Evolutionary conservation across 768 basidiomycete species (phyloP), one percentile per base, ranked within the genome.

Genomic region (Rhodotorula sphaerocarpa): DNA sequence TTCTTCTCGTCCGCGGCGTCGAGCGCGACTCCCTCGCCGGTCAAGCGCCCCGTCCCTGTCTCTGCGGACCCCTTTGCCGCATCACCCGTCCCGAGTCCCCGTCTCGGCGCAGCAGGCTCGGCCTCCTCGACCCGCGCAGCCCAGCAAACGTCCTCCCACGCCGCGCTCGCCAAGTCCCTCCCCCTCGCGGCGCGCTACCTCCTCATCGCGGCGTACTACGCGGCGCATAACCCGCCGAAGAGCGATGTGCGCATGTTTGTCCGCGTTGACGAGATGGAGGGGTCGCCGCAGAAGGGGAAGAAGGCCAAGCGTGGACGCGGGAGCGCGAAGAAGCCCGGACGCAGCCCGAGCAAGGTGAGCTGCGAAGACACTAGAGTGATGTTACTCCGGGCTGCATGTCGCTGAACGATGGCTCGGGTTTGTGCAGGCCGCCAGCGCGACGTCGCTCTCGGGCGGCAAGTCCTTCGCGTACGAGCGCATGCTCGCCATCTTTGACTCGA

Each of bases 241-340:
- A 70, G 66, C 33, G 76, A 77, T 65, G 61, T 77, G 27, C 64
- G 74, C 36, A 63, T 75, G 55, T 77, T 77, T 66, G 76, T 76
- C 3, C 46, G 73, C 25, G 63, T 66, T 56, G 73, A 61, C 34
- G 67, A 36, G 66, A 62, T 46, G 31, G 63, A 65, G 67, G 74
- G 58, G 56, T 68, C 59, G 14, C 59, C 57, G 20, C 42, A 47
- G 30, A 56, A 50, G 44, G 63, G 59, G 16, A 58, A 55, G 36
- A 58, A 56, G 41, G 50, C 36, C 36, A 59, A 43, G 42, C 15
- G 42, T 7, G 21, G 21, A 7, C 11, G 42, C 42, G 42, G 55
- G 31, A 53, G 54, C 33, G 52, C 21, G 34, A 36, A 30, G 46
- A 53, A 47, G 43, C 25, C 47, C 11, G 62, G 59, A 3, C 30